Conservation (phyloP, 257 asterid species). For the Fraxinus excelsior region DNA sequence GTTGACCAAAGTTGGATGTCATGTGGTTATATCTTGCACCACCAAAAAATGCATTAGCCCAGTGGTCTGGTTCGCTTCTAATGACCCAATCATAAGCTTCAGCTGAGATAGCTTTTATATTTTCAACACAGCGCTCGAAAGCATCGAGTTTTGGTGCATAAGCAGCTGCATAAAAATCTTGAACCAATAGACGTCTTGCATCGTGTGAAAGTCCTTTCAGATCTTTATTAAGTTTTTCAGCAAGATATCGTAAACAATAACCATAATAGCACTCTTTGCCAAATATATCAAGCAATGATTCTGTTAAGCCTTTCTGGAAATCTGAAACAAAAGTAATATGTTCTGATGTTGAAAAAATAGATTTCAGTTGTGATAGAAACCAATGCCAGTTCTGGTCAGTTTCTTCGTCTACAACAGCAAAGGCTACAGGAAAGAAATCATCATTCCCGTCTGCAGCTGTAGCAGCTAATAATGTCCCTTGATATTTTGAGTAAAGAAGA, state of each 20-base stretch:
- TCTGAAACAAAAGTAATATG: constrained; percentile 90
- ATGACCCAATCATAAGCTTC: constrained; percentile 93
- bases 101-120: constrained; percentile 86
- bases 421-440: too few species aligned
- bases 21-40: constrained; percentile 86
- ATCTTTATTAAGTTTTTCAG: constrained; percentile 89
- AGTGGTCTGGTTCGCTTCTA: constrained; percentile 79
- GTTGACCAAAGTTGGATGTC: constrained; percentile 89
- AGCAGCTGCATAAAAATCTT: constrained; percentile 93
- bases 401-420: constrained; percentile 19
- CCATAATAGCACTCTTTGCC: constrained; percentile 85
- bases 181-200: constrained; percentile 94
- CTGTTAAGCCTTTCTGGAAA: constrained; percentile 80
- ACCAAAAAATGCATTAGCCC: constrained; percentile 87
- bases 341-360: constrained; percentile 70
- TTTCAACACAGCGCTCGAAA: constrained; percentile 65
- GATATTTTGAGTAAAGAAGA: too few species aligned
- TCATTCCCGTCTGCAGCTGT: too few species aligned
- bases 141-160: constrained; percentile 69
- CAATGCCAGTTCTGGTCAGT: constrained; percentile 89
- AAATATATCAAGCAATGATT: constrained; percentile 68
- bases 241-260: constrained; percentile 84
- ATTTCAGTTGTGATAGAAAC: constrained; percentile 82
- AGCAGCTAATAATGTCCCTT: too few species aligned
- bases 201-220: constrained; percentile 94